Base-by-base conservation (phyloP, 164 flowering plant species). In the Chimonanthus praecox region DNA sequence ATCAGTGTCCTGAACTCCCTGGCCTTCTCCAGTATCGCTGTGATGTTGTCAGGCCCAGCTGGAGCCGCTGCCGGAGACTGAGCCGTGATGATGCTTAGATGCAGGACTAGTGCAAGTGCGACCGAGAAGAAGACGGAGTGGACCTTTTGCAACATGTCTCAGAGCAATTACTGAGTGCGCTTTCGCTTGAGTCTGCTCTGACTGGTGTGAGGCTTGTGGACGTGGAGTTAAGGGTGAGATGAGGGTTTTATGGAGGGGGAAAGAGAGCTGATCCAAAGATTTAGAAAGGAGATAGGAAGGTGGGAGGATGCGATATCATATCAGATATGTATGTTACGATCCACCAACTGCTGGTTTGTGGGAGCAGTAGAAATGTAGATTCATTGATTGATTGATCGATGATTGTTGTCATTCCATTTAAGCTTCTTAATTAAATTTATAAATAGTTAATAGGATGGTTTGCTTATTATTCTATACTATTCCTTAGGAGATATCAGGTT, bases 11-110 rank as follows among this genome's bases (percentile, higher is more conserved):
- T 77, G 67, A 46, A 84, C 50, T 78, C 78, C 3, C 85, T 82
- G 2, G 78, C 82, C 66, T 80, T 80, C 47, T 76, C 76, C 20
- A 84, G 80, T 65, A 84, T 73, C 0, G 70, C 71, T 2, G 82
- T 73, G n/a, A 78, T 62, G 54, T 84, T 80, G 70, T 70, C n/a
- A 2, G 80, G 81, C 33, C 84, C 86, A 2, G 84, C 79, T 6
- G 82, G 72, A 20, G 83, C 71, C 33, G 85, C 75, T 4, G 81
- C 16, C 70, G 43, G 68, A 13, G 16, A 13, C 60, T 11, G 11
- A 18, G 44, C 66, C 33, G 44, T 10, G 18, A 11, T 20, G 9
- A 33, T 33, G 44, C 33, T 33, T 33, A 33, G 33, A 33, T 33
- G 33, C 33, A 33, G 33, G 33, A 58, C 61, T 58, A n/a, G 61